A percentile compares a stretch with the other conserved stretches of the same genome.
These are phyloP conservation scores for Fusarium pseudonygamai DNA, from an alignment of 2,329 filamentous ascomycete species.

Conservation along the genomic window DNA sequence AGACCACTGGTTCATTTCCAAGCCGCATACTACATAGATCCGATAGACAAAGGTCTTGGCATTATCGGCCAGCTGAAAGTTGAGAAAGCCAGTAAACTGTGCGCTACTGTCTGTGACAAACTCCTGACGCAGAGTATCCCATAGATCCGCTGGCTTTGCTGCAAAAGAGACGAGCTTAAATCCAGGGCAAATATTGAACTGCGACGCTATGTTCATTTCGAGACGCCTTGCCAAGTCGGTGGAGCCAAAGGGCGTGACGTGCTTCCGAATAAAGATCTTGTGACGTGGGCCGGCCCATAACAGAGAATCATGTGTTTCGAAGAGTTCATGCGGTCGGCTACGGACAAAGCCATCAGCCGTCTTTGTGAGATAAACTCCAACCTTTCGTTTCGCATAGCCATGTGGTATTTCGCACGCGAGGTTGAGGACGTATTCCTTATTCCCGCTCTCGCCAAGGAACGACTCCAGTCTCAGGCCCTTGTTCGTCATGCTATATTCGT, in stretches of 20 bases:
- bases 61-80: neutral
- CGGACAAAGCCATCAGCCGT: conserved; percentile 7
- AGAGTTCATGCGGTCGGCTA: neutral
- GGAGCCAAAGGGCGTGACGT: neutral
- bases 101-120: neutral
- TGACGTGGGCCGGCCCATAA: neutral
- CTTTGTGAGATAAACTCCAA: neutral
- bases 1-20: rapidly evolving
- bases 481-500: conserved; percentile 1
- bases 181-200: neutral
- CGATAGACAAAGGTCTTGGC: neutral
- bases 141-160: neutral
- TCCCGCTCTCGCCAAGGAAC: neutral
- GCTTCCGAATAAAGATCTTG: neutral
- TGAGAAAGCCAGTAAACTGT: neutral
- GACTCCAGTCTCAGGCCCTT: neutral
- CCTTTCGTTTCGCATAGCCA: rapidly evolving
- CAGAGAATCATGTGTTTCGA: neutral
- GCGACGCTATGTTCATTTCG: neutral
- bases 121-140: neutral
- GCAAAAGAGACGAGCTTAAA: neutral
- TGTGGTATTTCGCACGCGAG: neutral
- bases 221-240: neutral
- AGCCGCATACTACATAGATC: neutral
- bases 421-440: neutral